Evolutionary conservation across 2,329 filamentous ascomycete species (phyloP), one percentile per base, ranked within the genome.

Genomic region (Tricladium varicosporioides): DNA sequence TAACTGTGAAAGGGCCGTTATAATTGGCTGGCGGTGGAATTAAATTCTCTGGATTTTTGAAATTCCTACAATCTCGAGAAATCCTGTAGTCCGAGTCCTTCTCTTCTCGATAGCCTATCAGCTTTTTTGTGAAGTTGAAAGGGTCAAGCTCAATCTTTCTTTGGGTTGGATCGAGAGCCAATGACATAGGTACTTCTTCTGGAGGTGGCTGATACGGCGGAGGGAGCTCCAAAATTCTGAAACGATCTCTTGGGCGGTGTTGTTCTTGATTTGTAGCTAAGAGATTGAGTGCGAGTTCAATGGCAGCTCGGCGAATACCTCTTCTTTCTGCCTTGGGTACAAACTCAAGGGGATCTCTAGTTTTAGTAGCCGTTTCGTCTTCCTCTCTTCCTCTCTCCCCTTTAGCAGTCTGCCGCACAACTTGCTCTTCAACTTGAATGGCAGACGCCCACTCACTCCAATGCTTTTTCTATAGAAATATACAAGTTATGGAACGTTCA

Each of bases 231-330:
- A 68, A 27, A 1, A 57, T 51, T 16, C 68, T 58, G 47, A 68
- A 69, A 11, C 61, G 59, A 52, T 68, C 64, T 2, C 56, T 43
- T 7, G 65, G 65, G 8, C 68, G 61, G 47, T 66, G 63, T 45
- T 70, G 68, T 44, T 70, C 68, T 27, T 66, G 57, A 50, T 68
- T 70, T 1, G 62, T 61, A 5, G 63, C 63, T 5, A 69, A 33
- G 1, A 65, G 51, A 19, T 69, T 68, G 13, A 70, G 53, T 2
- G 53, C 59, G 11, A 67, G 53, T 49, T 70, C 62, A 45, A 67
- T 64, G 14, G 66, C 62, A 10, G 66, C 68, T 57, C 67, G 49
- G 48, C 64, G 57, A 9, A 68, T 63, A 8, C 68, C 68, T 40
- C 68, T 50, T 48, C 63, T 53, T 51, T 69, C 61, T 11, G 68